Evolutionary conservation across 768 basidiomycete species (phyloP).

Genomic region (Boletus eberwhitei): DNA sequence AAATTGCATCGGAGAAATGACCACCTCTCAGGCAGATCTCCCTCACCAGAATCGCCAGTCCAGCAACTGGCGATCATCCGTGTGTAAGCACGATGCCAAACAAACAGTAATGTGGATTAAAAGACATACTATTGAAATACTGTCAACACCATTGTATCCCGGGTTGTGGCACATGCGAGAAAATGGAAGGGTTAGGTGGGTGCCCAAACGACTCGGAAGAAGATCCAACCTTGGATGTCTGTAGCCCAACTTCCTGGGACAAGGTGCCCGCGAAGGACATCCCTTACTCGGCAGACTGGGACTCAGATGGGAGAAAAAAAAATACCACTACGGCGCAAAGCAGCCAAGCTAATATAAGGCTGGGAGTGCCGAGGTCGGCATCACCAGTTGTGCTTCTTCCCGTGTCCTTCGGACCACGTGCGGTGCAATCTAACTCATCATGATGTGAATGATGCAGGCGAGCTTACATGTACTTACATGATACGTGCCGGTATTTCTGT

Average conservation of each 20-base stretch:
- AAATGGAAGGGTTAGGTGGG: not conserved
- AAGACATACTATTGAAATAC: constrained; percentile 11
- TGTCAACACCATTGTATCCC: not conserved
- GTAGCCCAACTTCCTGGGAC: constrained; percentile 7
- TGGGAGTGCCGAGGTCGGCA: too few species aligned
- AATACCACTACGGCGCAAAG: not conserved
- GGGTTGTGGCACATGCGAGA: not conserved
- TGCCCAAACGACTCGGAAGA: not conserved
- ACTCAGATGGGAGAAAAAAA: not conserved
- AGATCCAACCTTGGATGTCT: constrained; percentile 10
- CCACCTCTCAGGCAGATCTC: not conserved
- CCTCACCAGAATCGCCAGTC: constrained; percentile 15
- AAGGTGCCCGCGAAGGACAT: not conserved
- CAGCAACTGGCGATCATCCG: constrained; percentile 9
- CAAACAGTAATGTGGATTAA: not conserved
- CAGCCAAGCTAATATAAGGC: not conserved
- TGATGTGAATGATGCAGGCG: not conserved
- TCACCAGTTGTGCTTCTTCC: too few species aligned
- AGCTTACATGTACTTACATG: not conserved
- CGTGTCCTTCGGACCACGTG: not conserved
- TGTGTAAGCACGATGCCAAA: not conserved
- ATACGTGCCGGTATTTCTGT: too few species aligned
- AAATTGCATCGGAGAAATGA: not conserved
- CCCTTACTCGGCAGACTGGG: not conserved
- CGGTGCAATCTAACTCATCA: not conserved